Conservation (phyloP, 345 rosid genomes). For the Camelina sativa region DNA sequence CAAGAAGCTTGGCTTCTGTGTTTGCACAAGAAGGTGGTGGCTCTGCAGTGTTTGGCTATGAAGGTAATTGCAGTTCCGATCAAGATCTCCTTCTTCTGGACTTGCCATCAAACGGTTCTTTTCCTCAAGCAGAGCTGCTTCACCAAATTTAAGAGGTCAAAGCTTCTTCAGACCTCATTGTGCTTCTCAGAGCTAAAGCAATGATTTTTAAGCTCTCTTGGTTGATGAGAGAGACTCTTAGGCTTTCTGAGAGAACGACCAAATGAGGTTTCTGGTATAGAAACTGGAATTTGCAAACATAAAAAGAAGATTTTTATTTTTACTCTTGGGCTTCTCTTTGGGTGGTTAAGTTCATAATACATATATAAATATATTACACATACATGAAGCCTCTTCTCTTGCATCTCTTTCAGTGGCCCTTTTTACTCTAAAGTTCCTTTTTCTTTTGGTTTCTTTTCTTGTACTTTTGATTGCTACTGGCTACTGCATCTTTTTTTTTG, state of each 20-base stretch:
- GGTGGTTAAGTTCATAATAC: slow-evolving; percentile 31
- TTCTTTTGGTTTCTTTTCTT: background rate
- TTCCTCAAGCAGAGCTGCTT: slow-evolving; percentile 94
- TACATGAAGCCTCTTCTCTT: slow-evolving; percentile 24
- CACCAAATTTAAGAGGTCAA: slow-evolving; percentile 37
- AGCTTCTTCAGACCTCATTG: slow-evolving; percentile 36
- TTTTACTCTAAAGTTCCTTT: slow-evolving; percentile 29
- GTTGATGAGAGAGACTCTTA: slow-evolving; percentile 28
- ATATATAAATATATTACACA: background rate
- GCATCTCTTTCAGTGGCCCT: slow-evolving; percentile 28
- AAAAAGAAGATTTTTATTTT: background rate
- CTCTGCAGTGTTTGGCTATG: slow-evolving; percentile 45
- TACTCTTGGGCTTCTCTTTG: slow-evolving; percentile 33
- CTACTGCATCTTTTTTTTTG: background rate
- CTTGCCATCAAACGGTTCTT: slow-evolving; percentile 81
- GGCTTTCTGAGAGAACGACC: slow-evolving; percentile 27
- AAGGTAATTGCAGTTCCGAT: slow-evolving; percentile 62
- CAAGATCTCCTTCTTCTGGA: slow-evolving; percentile 81
- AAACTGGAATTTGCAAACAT: slow-evolving; percentile 32
- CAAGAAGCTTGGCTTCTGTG: slow-evolving; percentile 70
- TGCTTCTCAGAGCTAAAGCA: slow-evolving; percentile 20
- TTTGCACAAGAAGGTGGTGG: slow-evolving; percentile 61
- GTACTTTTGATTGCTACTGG: background rate
- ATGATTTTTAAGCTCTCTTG: slow-evolving; percentile 17
- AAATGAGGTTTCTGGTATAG: slow-evolving; percentile 42